A percentile compares a stretch with the other conserved stretches of the same genome.
Evolutionary conservation across 345 rosid species (phyloP).

Genomic region (Syzygium jambos): DNA sequence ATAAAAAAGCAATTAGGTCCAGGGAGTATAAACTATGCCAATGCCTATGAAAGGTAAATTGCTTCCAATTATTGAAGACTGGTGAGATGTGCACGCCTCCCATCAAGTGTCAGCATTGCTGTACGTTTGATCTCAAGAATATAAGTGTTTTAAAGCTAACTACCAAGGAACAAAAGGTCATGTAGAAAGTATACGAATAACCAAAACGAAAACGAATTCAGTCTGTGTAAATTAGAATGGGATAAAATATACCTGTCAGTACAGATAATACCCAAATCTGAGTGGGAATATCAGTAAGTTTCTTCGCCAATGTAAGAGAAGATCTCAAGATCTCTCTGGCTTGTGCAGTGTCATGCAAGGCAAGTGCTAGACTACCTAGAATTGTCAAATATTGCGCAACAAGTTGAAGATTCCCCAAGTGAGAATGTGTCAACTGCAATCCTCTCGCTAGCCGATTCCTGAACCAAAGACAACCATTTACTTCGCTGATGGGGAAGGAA

Average conservation of each 20-base stretch:
- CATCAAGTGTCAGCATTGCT: neutral
- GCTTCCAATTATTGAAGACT: neutral
- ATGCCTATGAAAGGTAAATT: neutral
- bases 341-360: slow-evolving; percentile 83
- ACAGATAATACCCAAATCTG: slow-evolving; percentile 95
- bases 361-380: slow-evolving; percentile 88
- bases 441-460: slow-evolving; percentile 93
- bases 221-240: neutral
- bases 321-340: slow-evolving; percentile 95
- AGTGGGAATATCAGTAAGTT: slow-evolving; percentile 83
- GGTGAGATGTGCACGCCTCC: neutral
- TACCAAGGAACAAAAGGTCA: neutral
- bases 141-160: neutral
- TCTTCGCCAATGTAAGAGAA: slow-evolving; percentile 81
- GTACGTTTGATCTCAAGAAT: neutral
- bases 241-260: slow-evolving; percentile 48
- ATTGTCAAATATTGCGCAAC: slow-evolving; percentile 87
- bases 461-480: slow-evolving; percentile 14
- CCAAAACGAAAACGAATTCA: neutral
- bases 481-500: neutral
- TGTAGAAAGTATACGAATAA: neutral
- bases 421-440: slow-evolving; percentile 80
- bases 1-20: neutral
- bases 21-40: neutral
- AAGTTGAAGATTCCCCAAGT: slow-evolving; percentile 96